Conservation (phyloP, 225 moss, liverwort and hornwort species). For the Asterella californica region DNA sequence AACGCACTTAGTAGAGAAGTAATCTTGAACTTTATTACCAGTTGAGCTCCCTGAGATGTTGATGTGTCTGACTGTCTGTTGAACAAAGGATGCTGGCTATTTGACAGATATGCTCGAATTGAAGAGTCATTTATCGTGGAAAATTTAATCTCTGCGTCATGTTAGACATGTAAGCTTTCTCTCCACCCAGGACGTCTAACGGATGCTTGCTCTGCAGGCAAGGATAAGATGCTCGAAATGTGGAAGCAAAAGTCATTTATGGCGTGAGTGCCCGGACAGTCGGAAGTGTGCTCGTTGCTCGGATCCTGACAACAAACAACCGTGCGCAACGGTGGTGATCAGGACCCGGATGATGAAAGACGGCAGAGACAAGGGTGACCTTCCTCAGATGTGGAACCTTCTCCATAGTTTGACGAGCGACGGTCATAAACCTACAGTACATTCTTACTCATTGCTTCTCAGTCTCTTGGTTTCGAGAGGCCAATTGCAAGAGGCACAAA, state of each 20-base stretch:
- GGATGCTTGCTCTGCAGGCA: neutral
- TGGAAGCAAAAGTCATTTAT: conserved; percentile 65
- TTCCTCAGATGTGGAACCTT: conserved; percentile 49
- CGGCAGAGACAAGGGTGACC: conserved; percentile 56
- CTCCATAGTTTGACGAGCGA: conserved; percentile 51
- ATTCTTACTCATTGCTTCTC: conserved; percentile 67
- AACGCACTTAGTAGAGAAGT: too few relatives aligned
- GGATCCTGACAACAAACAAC: conserved; percentile 42
- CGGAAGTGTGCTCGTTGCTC: conserved; percentile 64
- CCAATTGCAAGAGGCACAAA: conserved; percentile 51
- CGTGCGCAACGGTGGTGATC: conserved; percentile 66
- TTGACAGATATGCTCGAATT: neutral
- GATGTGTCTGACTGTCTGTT: neutral
- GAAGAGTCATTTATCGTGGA: neutral
- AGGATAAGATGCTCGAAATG: conserved; percentile 58
- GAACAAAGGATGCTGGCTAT: neutral
- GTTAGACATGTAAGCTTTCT: neutral
- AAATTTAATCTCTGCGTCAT: neutral
- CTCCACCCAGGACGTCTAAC: neutral
- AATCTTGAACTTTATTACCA: neutral
- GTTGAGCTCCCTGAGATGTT: too few relatives aligned
- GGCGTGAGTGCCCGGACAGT: conserved; percentile 39
- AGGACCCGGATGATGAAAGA: conserved; percentile 77
- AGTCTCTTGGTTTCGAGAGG: conserved; percentile 55
- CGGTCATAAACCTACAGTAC: conserved; percentile 73